phyloP scores from a whole-genome alignment of 228 moss, liverwort and hornwort genomes.

The Sphagnum fallax region DNA sequence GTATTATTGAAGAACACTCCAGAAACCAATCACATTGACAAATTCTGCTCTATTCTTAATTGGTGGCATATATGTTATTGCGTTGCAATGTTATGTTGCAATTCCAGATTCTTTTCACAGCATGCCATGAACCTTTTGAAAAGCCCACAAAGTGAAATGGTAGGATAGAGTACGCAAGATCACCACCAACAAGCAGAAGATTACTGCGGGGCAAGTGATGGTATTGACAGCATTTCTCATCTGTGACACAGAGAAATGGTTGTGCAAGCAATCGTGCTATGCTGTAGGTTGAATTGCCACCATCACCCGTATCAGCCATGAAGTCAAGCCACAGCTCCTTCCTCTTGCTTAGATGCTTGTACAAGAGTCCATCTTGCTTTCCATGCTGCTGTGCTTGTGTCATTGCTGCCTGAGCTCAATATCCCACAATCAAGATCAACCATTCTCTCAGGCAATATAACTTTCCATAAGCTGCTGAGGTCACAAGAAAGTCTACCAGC shows the following conservation, averaged over 20 bases:
- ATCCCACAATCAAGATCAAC: too few species aligned
- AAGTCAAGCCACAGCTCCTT: slow-evolving; percentile 89
- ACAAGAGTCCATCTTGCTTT: slow-evolving; percentile 29
- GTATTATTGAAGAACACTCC: too few species aligned
- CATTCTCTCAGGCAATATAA: too few species aligned
- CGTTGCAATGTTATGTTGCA: too few species aligned
- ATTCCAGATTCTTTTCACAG: too few species aligned
- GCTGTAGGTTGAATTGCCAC: slow-evolving; percentile 86
- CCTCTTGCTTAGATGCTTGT: slow-evolving; percentile 53
- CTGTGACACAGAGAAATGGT: slow-evolving; percentile 69
- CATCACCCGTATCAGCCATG: slow-evolving; percentile 93
- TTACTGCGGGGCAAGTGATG: slow-evolving; percentile 77
- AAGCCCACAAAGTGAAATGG: too few species aligned
- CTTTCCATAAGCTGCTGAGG: too few species aligned
- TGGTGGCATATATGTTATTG: too few species aligned
- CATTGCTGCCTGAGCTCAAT: slow-evolving; percentile 68
- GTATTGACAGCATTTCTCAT: slow-evolving; percentile 42
- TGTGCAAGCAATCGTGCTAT: slow-evolving; percentile 88
- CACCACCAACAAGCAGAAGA: slow-evolving; percentile 85
- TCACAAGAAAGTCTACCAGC: too few species aligned
- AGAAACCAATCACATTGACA: too few species aligned
- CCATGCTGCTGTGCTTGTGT: slow-evolving; percentile 68
- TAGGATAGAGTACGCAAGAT: slow-evolving; percentile 54
- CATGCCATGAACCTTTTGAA: too few species aligned
- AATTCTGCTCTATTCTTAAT: too few species aligned